Evolutionary conservation across 345 rosid genomes (phyloP), one percentile per base, ranked within the genome.

Genomic region (Pelargonium nanum): DNA sequence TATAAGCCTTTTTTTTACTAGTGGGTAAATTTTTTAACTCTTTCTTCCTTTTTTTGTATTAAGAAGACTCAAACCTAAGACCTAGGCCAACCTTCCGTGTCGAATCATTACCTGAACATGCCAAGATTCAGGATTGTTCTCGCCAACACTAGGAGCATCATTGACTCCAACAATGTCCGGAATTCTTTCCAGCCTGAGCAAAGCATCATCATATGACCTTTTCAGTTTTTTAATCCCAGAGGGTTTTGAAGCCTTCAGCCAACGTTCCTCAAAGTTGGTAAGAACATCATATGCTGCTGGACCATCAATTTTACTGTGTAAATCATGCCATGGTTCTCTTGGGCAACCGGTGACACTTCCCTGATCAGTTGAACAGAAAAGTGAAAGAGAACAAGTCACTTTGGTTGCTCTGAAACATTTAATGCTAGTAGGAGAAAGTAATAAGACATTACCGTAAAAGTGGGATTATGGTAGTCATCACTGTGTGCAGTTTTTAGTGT

Each of bases 261-360:
- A 92, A 19, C 98, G 91, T 70, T 89, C 95, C 81, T 89, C 89
- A 70, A 92, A 92, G 78, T 87, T 92, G n/a, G 81, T 74, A 59
- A 92, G 75, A 55, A 92, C 89, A 66, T 92, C 98, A 66, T 92
- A 92, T 9, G 98, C 98, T 53, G 97, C 98, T 58, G 98, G 97
- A 59, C 97, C 97, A 80, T 89, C 95, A 70, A 92, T 87, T 80
- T 57, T 85, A 63, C 83, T 53, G 80, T 92, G 98, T 80, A 92
- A 65, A 79, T 92, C 98, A 78, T 92, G 98, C 98, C 98, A 92
- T 23, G 97, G 89, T 69, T 89, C 97, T 75, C 98, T 78, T 56
- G 95, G 95, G 60, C 91, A 82, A 54, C 95, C 93, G n/a, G 74
- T 66, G 28, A 73, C 60, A 68, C 59, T 76, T 62, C 90, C 95